Evolutionary conservation across 2,329 filamentous ascomycete genomes (phyloP).

Genomic region (Colletotrichum liriopes): DNA sequence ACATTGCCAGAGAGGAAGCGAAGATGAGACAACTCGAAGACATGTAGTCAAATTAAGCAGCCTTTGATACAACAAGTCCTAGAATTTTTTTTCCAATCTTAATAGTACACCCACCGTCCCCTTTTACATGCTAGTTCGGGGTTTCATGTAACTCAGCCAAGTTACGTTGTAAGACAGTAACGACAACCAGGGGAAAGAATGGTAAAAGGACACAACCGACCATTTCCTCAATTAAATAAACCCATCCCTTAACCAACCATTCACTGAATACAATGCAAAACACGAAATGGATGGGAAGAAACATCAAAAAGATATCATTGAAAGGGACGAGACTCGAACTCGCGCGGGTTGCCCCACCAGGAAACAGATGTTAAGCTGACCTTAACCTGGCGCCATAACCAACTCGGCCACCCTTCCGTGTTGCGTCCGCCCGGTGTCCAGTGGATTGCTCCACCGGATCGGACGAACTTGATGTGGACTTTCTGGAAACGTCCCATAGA

Average conservation of each 20-base stretch:
- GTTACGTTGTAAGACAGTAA: neutral
- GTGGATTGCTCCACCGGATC: neutral
- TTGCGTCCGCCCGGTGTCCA: neutral
- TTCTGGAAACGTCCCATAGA: neutral
- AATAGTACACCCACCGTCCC: too few species aligned
- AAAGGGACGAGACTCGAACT: conserved; percentile 32
- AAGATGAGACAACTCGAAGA: neutral
- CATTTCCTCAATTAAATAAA: neutral
- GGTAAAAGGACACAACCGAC: neutral
- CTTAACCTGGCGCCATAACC: conserved; percentile 31
- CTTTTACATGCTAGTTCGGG: too few species aligned
- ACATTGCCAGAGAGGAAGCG: neutral
- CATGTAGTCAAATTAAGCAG: neutral
- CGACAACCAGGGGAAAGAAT: neutral
- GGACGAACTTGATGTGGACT: neutral
- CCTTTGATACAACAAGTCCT: neutral
- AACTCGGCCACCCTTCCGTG: conserved; percentile 24
- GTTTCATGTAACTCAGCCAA: neutral
- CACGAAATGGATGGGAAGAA: neutral
- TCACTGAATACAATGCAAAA: neutral
- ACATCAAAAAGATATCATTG: neutral
- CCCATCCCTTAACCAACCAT: neutral
- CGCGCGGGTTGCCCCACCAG: conserved; percentile 29
- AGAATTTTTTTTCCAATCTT: too few species aligned
- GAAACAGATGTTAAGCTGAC: conserved; percentile 25